phyloP scores from a whole-genome alignment of 768 basidiomycete genomes.

The Boletus reticulatus region DNA sequence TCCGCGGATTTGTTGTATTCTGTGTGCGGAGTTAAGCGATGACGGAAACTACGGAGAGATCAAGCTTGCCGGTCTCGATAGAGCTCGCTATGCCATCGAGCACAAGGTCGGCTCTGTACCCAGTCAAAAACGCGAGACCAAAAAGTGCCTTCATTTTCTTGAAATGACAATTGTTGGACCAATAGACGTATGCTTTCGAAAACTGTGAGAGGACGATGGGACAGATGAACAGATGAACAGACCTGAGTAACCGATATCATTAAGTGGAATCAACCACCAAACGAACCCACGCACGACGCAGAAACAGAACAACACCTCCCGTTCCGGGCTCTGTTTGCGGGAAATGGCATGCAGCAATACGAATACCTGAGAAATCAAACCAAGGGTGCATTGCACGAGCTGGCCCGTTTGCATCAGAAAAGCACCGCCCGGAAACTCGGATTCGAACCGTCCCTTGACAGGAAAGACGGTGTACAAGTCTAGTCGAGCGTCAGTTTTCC shows the following conservation, averaged over 20 bases:
- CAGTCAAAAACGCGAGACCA: constrained; percentile 35
- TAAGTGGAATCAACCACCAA: constrained; percentile 33
- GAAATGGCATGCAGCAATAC: constrained; percentile 20
- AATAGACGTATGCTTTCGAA: constrained; percentile 39
- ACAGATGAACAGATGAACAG: background rate
- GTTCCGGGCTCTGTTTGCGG: constrained; percentile 24
- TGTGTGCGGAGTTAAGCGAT: constrained; percentile 11
- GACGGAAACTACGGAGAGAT: background rate
- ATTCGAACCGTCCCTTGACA: constrained; percentile 23
- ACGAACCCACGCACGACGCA: constrained; percentile 29
- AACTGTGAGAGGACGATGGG: background rate
- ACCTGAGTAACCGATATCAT: constrained; percentile 38
- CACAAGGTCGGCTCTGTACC: constrained; percentile 34
- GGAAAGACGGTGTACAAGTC: constrained; percentile 19
- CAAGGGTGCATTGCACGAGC: constrained; percentile 21
- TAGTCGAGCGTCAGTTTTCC: background rate
- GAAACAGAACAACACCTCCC: constrained; percentile 27
- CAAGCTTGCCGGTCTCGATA: constrained; percentile 31
- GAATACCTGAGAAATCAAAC: constrained; percentile 26
- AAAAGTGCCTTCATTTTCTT: constrained; percentile 39
- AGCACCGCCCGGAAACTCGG: constrained; percentile 35
- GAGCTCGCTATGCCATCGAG: constrained; percentile 36
- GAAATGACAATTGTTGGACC: constrained; percentile 36
- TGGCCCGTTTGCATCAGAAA: constrained; percentile 27
- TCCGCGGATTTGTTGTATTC: constrained; percentile 37